phyloP scores from a whole-genome alignment of 2,329 filamentous ascomycete genomes.

The Tolypocladium tundrense region DNA sequence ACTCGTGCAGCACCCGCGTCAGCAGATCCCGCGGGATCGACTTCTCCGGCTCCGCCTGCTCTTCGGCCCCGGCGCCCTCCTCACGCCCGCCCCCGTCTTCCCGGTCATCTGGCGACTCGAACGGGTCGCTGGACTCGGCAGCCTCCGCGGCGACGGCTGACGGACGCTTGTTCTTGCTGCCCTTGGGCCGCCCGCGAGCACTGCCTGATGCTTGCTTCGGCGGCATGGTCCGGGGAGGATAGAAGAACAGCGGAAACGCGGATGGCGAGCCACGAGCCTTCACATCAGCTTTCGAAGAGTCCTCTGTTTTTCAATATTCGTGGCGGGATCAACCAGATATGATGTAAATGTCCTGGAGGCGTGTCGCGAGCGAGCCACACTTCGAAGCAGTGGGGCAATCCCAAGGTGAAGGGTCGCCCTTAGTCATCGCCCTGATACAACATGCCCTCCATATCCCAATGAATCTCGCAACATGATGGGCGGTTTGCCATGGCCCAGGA shows the following conservation, averaged over 20 bases:
- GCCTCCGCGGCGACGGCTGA: constrained; percentile 11
- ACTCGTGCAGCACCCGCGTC: constrained; percentile 66
- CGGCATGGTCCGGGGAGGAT: constrained; percentile 23
- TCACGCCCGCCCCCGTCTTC: constrained; percentile 8
- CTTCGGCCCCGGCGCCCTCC: constrained; percentile 14
- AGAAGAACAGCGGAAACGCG: background rate
- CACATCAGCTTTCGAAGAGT: background rate
- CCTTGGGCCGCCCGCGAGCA: constrained; percentile 25
- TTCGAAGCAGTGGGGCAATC: background rate
- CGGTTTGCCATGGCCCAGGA: background rate
- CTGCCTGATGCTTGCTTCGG: constrained; percentile 27
- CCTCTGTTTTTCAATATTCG: background rate
- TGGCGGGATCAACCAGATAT: background rate
- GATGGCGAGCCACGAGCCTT: too few species aligned
- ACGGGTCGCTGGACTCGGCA: constrained; percentile 22
- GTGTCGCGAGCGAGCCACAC: background rate
- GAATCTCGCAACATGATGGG: background rate
- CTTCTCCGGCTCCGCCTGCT: constrained; percentile 26
- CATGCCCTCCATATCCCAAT: background rate
- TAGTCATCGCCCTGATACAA: background rate
- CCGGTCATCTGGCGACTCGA: constrained; percentile 24
- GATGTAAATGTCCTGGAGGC: background rate
- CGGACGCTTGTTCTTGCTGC: constrained; percentile 13
- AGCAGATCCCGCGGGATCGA: constrained; percentile 65
- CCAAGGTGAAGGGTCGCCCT: background rate